Base-by-base conservation (phyloP, 2,329 filamentous ascomycete genomes). In the Xylaria polymorpha region DNA sequence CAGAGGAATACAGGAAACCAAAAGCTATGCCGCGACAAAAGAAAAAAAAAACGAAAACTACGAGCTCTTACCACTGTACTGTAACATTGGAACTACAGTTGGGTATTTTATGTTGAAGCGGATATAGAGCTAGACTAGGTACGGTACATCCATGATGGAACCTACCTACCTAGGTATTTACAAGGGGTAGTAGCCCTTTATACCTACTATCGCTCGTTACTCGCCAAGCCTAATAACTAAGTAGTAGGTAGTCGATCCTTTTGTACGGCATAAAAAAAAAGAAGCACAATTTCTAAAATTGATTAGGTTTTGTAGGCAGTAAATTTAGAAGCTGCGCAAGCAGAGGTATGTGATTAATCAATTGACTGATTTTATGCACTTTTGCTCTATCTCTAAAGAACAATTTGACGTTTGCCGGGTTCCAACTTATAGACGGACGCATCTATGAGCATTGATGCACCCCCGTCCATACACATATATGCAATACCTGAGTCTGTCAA, bases 301-400 rank as follows among this genome's bases (percentile, higher is more conserved):
- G 10, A 29, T 29, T 29, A 12, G 41, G 14, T n/a, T 7, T 18
- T n/a, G 14, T 44, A 44, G 41, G 14, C 9, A 18, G 15, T 1
- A n/a, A n/a, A 35, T 29, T 57, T 6, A 43, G 12, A 29, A 41
- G 4, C 20, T 10, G 37, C 22, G 43, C 12, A 6, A 29, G 46
- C 3, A 4, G 20, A 50, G 29, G n/a, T 9, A 56, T 56, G n/a
- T 37, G 32, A 56, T 39, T 56, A 37, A 39, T 59, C 9, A 3
- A 35, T 50, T 59, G 25, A 29, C n/a, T 66, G 2, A 51, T 61
- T 43, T 46, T 58, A 22, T 68, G 58, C 29, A 65, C 53, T 65
- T 43, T 51, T 57, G 56, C 62, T 67, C 62, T 59, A 69, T 73
- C 67, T 69, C 67, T 74, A 72, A 70, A 69, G 58, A 55, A 72